These are phyloP conservation scores for Gastrolobium bilobum DNA, from an alignment of 306 rosid genomes.

Conservation along the genomic window DNA sequence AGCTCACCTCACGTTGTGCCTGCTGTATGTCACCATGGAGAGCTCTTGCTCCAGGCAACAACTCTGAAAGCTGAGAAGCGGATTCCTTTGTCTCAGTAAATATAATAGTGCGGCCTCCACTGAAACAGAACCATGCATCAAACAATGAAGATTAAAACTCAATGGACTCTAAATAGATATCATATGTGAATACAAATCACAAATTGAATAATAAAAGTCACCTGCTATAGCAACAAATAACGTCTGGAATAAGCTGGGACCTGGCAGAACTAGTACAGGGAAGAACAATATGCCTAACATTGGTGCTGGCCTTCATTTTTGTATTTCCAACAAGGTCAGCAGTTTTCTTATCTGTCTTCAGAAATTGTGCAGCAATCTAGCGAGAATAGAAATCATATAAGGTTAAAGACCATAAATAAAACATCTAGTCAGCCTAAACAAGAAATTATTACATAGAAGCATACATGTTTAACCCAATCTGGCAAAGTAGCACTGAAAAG, in stretches of 20 bases:
- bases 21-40: conserved; percentile 94
- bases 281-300: conserved; percentile 85
- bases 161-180: background rate
- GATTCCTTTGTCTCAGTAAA: conserved; percentile 91
- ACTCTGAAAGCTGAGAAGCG: conserved; percentile 81
- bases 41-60: conserved; percentile 83
- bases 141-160: conserved; percentile 5
- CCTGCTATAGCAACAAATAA: conserved; percentile 93
- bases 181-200: background rate
- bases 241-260: conserved; percentile 84
- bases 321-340: conserved; percentile 92
- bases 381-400: conserved; percentile 2
- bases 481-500: conserved; percentile 97
- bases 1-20: conserved; percentile 78
- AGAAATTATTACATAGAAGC: conserved; percentile 12
- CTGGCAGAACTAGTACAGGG: conserved; percentile 86
- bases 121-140: conserved; percentile 48
- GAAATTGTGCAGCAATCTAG: conserved; percentile 82
- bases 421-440: conserved; percentile 1
- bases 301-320: conserved; percentile 88
- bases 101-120: conserved; percentile 92
- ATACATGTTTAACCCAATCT: conserved; percentile 81
- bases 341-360: conserved; percentile 79
- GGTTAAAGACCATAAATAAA: background rate
- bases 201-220: conserved; percentile 36